Percentiles rank a stretch among this genome's conserved stretches.
Evolutionary conservation across 2,329 filamentous ascomycete species (phyloP).

Genomic region (Achaetomium macrosporum): DNA sequence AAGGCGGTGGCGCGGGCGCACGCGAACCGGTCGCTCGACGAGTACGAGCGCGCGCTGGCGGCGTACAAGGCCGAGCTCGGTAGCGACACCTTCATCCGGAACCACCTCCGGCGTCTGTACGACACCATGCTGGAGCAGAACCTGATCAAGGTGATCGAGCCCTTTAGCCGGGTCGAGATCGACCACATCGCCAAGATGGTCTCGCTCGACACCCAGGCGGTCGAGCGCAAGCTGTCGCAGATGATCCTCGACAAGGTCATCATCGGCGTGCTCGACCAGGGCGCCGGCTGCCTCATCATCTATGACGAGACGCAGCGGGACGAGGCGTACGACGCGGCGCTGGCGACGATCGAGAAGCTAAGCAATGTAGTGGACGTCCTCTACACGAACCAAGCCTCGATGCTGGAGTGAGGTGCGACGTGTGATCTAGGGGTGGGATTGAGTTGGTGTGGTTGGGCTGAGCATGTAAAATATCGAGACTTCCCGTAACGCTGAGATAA

Average conservation of each 20-base stretch:
- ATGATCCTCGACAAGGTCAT: slow-evolving; percentile 99
- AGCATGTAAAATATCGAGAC: neutral
- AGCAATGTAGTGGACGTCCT: slow-evolving; percentile 95
- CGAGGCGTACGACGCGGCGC: slow-evolving; percentile 86
- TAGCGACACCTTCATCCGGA: slow-evolving; percentile 91
- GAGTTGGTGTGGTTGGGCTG: slow-evolving; percentile 7
- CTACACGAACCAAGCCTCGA: slow-evolving; percentile 94
- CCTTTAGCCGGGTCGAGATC: slow-evolving; percentile 95
- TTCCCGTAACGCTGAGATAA: neutral
- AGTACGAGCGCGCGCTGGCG: slow-evolving; percentile 90
- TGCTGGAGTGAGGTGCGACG: slow-evolving; percentile 65
- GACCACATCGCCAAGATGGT: slow-evolving; percentile 97
- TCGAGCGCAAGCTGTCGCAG: slow-evolving; percentile 96
- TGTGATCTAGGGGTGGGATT: slow-evolving; percentile 3
- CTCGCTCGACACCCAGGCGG: slow-evolving; percentile 88
- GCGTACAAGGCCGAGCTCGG: slow-evolving; percentile 91
- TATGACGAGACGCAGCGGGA: slow-evolving; percentile 94
- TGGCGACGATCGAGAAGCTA: slow-evolving; percentile 94
- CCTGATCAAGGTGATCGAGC: slow-evolving; percentile 98
- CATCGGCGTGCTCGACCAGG: slow-evolving; percentile 93
- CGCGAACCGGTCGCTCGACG: slow-evolving; percentile 88
- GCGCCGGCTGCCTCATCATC: slow-evolving; percentile 93
- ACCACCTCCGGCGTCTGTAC: slow-evolving; percentile 91
- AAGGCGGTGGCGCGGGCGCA: slow-evolving; percentile 96
- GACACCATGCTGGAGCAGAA: slow-evolving; percentile 99